Evolutionary conservation across 352 stramenopile genomes (phyloP).

Genomic region (Phytophthora multivora): DNA sequence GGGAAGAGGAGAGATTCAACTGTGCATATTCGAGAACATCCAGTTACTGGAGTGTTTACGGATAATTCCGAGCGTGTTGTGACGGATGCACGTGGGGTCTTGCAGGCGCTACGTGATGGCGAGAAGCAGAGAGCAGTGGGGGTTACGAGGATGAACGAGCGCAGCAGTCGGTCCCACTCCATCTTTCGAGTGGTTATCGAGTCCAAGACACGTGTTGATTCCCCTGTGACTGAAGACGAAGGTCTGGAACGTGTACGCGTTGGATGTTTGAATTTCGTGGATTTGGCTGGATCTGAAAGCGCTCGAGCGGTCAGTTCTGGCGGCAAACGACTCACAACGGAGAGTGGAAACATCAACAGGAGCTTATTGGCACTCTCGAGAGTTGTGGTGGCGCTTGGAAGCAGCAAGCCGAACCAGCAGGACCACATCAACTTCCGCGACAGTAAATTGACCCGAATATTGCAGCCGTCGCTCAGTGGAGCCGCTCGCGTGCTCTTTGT

Average conservation of each 20-base stretch:
- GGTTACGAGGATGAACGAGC: constrained; percentile 62
- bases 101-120: constrained; percentile 46
- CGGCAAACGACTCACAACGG: constrained; percentile 53
- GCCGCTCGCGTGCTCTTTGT: constrained; percentile 87
- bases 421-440: constrained; percentile 93
- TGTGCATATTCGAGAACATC: constrained; percentile 53
- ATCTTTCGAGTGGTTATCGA: constrained; percentile 53
- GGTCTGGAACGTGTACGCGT: constrained; percentile 33
- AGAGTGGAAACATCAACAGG: constrained; percentile 67
- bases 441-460: constrained; percentile 92
- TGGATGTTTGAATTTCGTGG: constrained; percentile 89
- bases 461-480: constrained; percentile 88
- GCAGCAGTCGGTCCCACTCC: constrained; percentile 60
- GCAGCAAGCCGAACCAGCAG: constrained; percentile 57
- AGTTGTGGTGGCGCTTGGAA: constrained; percentile 90
- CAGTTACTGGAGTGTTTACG: constrained; percentile 54
- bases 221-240: constrained; percentile 8
- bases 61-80: constrained; percentile 52
- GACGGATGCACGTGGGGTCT: constrained; percentile 40
- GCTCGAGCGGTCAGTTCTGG: constrained; percentile 81
- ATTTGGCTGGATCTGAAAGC: constrained; percentile 93
- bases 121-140: constrained; percentile 47
- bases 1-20: constrained; percentile 29
- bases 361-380: constrained; percentile 82
- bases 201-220: constrained; percentile 36